Base-by-base conservation (phyloP, 805 yeast species). In the Pichia phayaonensis region DNA sequence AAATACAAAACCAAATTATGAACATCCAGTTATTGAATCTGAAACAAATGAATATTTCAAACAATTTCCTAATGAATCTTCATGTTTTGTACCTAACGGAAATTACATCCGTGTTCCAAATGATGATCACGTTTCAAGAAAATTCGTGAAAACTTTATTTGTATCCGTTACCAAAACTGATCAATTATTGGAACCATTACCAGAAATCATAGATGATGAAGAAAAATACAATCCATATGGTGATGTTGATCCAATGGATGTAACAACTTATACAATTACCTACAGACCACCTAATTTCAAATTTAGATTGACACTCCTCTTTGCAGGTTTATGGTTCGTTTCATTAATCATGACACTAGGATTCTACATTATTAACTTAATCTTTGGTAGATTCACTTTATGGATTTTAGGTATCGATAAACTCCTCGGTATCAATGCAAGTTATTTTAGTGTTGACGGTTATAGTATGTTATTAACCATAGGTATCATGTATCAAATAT, bases 201-300 rank as follows among this genome's bases (percentile, higher is more conserved):
- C 69, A 23, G 70, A 67, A 45, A 54, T 62, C n/a, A 54, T 57
- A 12, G 62, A 62, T 26, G 63, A 61, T 40, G 66, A 62, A 40
- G 58, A 59, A 8, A 59, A 50, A 40, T 56, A 48, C 42, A 64
- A 67, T 39, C 69, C 71, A 3, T 65, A 67, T 45, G 69, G 63
- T 23, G 71, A 68, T 48, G 67, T 65, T 40, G 71, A 68, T 46
- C 54, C 64, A 24, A 54, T 64, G 46, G 59, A 65, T 8, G 60
- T 63, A 23, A 67, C 63, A 8, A 65, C 71, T 2, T 89, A 90
- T 65, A 73, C 79, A 2, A 78, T 90, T 27, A 97, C 90, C 3
- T 95, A 90, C 67, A 74, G 88, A 43, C 98, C 99, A 5, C 95
- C 96, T 2, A 57, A 75, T 46, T 87, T 92, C 65, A 74, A 80